Percentiles rank a stretch among this genome's conserved stretches.
phyloP scores from a whole-genome alignment of 495 filamentous ascomycete species.

The Penicillium pancosmium region DNA sequence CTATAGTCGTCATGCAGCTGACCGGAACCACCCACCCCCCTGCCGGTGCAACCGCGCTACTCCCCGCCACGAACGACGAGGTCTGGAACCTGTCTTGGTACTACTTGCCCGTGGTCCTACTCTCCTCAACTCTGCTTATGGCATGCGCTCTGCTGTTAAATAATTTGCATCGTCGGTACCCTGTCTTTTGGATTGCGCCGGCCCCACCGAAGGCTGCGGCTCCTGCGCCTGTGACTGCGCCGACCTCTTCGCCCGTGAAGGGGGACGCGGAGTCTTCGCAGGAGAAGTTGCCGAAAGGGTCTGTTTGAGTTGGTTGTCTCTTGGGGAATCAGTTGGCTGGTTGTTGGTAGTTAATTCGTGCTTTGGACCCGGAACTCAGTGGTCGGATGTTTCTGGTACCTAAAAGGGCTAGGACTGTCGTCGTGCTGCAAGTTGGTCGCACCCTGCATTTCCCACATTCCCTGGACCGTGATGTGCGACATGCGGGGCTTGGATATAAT shows the following conservation, averaged over 20 bases:
- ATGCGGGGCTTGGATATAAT: neutral
- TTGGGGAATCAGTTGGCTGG: neutral
- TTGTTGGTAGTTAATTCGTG: neutral
- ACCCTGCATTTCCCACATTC: neutral
- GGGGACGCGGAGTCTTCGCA: constrained; percentile 6
- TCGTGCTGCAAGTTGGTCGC: neutral
- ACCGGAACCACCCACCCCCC: constrained; percentile 81
- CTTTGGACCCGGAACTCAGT: neutral
- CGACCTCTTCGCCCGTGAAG: neutral
- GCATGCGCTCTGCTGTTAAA: constrained; percentile 66
- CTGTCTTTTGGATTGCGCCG: constrained; percentile 64
- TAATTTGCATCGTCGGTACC: constrained; percentile 71
- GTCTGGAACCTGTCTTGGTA: constrained; percentile 69
- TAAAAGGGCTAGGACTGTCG: neutral
- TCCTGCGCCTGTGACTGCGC: constrained; percentile 1
- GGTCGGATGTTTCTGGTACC: neutral
- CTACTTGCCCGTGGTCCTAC: constrained; percentile 61
- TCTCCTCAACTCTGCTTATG: constrained; percentile 65
- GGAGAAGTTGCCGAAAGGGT: constrained; percentile 11
- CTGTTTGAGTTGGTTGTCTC: constrained; percentile 18
- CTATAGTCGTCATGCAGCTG: constrained; percentile 70
- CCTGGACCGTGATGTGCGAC: neutral
- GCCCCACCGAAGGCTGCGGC: neutral
- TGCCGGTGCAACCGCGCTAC: constrained; percentile 78
- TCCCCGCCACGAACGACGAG: constrained; percentile 62